phyloP scores from a whole-genome alignment of 768 basidiomycete genomes.

The Neoboletus subvelutipes region DNA sequence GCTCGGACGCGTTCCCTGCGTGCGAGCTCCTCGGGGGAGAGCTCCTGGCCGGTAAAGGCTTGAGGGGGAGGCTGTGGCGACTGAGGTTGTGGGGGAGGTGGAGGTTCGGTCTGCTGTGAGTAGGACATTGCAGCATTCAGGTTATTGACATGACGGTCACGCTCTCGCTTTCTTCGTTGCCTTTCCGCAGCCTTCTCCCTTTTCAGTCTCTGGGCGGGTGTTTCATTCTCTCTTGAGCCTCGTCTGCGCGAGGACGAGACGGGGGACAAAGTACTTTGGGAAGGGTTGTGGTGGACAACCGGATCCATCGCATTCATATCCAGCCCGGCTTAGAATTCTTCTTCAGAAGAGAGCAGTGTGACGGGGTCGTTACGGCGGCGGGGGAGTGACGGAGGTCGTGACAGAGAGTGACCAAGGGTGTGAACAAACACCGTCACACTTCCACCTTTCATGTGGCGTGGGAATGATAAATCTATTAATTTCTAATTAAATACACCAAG shows the following conservation, averaged over 20 bases:
- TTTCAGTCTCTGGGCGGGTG: constrained; percentile 68
- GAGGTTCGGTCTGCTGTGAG: constrained; percentile 34
- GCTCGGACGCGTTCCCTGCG: constrained; percentile 71
- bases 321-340: constrained; percentile 8
- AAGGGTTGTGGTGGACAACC: constrained; percentile 32
- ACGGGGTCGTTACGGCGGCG: constrained; percentile 36
- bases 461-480: constrained; percentile 6
- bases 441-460: constrained; percentile 21
- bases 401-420: constrained; percentile 31
- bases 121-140: constrained; percentile 44
- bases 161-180: constrained; percentile 80
- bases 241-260: constrained; percentile 49
- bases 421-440: constrained; percentile 24
- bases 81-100: constrained; percentile 34
- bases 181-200: constrained; percentile 86
- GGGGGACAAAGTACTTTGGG: constrained; percentile 33
- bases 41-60: constrained; percentile 31
- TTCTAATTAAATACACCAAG: constrained; percentile 22
- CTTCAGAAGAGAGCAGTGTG: constrained; percentile 28
- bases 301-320: constrained; percentile 36
- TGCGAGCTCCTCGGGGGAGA: constrained; percentile 63
- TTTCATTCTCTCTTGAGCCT: constrained; percentile 65
- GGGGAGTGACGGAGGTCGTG: constrained; percentile 36
- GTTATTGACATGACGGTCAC: constrained; percentile 48
- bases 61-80: constrained; percentile 27